Conservation (phyloP, 352 stramenopile genomes). For the Phytophthora chlamydospora region DNA sequence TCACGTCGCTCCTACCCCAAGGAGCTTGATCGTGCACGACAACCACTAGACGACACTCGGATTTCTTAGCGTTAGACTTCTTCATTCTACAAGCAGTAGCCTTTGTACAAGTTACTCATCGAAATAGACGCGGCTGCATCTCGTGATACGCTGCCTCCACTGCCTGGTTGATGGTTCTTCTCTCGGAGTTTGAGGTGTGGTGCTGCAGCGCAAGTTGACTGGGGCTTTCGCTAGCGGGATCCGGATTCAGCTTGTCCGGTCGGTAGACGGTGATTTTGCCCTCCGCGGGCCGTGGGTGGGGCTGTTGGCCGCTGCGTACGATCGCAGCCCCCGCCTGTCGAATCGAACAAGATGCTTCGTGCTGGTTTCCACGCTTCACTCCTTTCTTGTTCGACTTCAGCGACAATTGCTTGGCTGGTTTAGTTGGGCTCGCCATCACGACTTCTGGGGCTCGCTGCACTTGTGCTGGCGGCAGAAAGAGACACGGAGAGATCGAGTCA, state of each 20-base stretch:
- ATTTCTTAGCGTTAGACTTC: slow-evolving; percentile 29
- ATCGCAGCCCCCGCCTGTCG: slow-evolving; percentile 28
- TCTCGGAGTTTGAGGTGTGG: slow-evolving; percentile 8
- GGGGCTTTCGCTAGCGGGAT: slow-evolving; percentile 11
- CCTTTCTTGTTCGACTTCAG: slow-evolving; percentile 13
- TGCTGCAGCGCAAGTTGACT: slow-evolving; percentile 14
- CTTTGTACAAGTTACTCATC: slow-evolving; percentile 39
- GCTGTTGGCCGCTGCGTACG: slow-evolving; percentile 8
- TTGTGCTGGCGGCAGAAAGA: slow-evolving; percentile 38
- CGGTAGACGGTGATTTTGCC: slow-evolving; percentile 45
- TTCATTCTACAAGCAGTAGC: slow-evolving; percentile 22
- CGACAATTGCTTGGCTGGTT: slow-evolving; percentile 13
- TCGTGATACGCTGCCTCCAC: slow-evolving; percentile 33
- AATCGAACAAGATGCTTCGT: slow-evolving; percentile 24
- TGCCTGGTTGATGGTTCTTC: slow-evolving; percentile 16
- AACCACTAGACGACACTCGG: slow-evolving; percentile 7
- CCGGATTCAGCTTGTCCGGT: slow-evolving; percentile 31
- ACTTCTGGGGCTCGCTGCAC: slow-evolving; percentile 13
- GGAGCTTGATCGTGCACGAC: slow-evolving; percentile 19
- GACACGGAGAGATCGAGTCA: slow-evolving; percentile 22
- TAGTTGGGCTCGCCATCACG: slow-evolving; percentile 6
- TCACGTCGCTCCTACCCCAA: slow-evolving; percentile 51
- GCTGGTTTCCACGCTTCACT: slow-evolving; percentile 17
- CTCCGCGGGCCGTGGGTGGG: slow-evolving; percentile 17
- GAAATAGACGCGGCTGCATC: slow-evolving; percentile 47